These are phyloP conservation scores for Colletotrichum nymphaeae DNA, from an alignment of 2,329 filamentous ascomycete species.

Conservation along the genomic window DNA sequence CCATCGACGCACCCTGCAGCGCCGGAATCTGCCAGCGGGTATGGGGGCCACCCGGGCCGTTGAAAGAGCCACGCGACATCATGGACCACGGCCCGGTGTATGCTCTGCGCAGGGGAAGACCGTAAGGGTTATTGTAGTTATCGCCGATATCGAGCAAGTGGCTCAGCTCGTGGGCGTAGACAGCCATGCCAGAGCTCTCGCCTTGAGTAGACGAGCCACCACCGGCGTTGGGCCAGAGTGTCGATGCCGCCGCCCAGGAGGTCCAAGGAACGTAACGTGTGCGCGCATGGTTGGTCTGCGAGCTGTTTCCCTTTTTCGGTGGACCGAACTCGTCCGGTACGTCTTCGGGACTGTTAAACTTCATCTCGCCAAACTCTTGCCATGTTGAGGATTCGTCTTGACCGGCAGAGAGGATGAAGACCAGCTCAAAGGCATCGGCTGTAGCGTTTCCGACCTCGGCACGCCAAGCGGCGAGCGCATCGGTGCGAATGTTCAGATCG, in stretches of 20 bases:
- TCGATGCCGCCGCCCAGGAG: constrained; percentile 61
- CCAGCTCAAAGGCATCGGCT: constrained; percentile 59
- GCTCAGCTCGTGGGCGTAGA: constrained; percentile 64
- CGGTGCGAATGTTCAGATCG: constrained; percentile 59
- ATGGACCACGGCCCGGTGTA: constrained; percentile 66
- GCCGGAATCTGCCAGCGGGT: constrained; percentile 64
- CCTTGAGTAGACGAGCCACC: constrained; percentile 63
- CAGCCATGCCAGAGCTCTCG: constrained; percentile 64
- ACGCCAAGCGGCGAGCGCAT: constrained; percentile 61
- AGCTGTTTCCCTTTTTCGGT: constrained; percentile 48
- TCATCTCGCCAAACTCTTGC: constrained; percentile 69
- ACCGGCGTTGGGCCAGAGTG: constrained; percentile 65
- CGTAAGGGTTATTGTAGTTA: constrained; percentile 67
- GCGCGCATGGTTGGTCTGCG: constrained; percentile 55
- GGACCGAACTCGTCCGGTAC: constrained; percentile 62
- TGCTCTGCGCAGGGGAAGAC: constrained; percentile 54
- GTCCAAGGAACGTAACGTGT: constrained; percentile 66
- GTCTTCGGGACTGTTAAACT: constrained; percentile 58
- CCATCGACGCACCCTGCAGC: constrained; percentile 58
- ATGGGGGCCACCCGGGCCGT: constrained; percentile 64
- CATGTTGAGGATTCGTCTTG: constrained; percentile 67
- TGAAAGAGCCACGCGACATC: constrained; percentile 63
- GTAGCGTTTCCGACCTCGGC: constrained; percentile 62
- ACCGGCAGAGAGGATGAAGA: constrained; percentile 65
- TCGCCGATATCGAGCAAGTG: constrained; percentile 64